Evolutionary conservation across 1,139 yeast genomes (phyloP).

Genomic region (Pichia norvegensis): DNA sequence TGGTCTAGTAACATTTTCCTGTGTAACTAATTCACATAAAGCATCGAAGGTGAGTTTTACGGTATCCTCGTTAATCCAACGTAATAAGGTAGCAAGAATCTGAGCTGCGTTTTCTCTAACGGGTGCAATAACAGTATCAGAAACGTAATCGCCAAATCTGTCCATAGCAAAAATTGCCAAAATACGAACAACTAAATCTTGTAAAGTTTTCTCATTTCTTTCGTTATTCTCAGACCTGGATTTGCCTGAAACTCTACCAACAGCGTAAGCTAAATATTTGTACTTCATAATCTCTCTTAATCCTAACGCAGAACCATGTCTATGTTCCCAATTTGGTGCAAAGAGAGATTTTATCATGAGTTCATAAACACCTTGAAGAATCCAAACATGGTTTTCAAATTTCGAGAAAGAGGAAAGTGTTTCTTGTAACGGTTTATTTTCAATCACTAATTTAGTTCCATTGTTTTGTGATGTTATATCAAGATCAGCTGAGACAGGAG

Average conservation of each 20-base stretch:
- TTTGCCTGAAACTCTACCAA: constrained; percentile 71
- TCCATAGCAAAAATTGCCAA: constrained; percentile 87
- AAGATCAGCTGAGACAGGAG: constrained; percentile 25
- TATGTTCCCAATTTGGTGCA: constrained; percentile 84
- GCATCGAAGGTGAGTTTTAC: constrained; percentile 57
- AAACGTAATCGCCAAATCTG: constrained; percentile 93
- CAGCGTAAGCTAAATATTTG: constrained; percentile 63
- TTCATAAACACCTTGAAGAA: constrained; percentile 94
- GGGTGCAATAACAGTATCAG: constrained; percentile 97
- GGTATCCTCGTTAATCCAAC: constrained; percentile 57
- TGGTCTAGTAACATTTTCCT: constrained; percentile 37
- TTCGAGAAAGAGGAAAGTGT: constrained; percentile 42
- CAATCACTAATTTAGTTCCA: constrained; percentile 76
- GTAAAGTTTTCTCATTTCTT: constrained; percentile 64
- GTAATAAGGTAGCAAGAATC: constrained; percentile 77
- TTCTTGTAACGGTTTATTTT: constrained; percentile 64
- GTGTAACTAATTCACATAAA: constrained; percentile 64
- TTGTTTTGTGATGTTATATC: constrained; percentile 76
- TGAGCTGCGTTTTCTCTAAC: constrained; percentile 97
- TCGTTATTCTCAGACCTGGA: constrained; percentile 52
- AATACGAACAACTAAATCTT: constrained; percentile 81
- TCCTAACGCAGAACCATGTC: constrained; percentile 96
- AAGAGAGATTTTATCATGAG: constrained; percentile 71
- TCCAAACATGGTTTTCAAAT: constrained; percentile 82
- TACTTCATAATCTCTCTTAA: constrained; percentile 76